A percentile compares a stretch with the other conserved stretches of the same genome.
Evolutionary conservation across 2,329 filamentous ascomycete genomes (phyloP).

Genomic region (Tolypocladium tropicale): DNA sequence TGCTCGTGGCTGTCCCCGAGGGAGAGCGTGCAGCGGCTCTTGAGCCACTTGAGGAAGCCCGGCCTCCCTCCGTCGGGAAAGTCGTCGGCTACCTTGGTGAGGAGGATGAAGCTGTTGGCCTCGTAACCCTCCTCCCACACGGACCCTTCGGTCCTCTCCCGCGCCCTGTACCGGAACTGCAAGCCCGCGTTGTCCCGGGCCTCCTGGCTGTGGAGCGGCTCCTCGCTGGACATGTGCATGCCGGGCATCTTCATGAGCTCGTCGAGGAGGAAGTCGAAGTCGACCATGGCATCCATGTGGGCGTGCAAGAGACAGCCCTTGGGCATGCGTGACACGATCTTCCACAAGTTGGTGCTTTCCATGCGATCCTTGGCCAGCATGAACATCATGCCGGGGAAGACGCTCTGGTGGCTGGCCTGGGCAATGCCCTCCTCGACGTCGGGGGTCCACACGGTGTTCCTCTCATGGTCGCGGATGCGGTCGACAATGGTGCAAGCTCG

Average conservation of each 20-base stretch:
- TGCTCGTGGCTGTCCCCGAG: constrained; percentile 65
- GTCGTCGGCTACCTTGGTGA: constrained; percentile 53
- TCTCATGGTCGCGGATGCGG: constrained; percentile 69
- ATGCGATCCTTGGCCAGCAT: constrained; percentile 74
- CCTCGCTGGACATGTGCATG: constrained; percentile 58
- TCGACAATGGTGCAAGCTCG: constrained; percentile 73
- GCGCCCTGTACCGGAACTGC: constrained; percentile 50
- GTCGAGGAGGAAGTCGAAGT: constrained; percentile 70
- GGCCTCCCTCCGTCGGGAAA: constrained; percentile 63
- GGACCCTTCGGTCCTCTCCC: constrained; percentile 31
- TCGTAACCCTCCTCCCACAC: constrained; percentile 61
- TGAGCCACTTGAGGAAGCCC: constrained; percentile 72
- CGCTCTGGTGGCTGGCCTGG: constrained; percentile 46
- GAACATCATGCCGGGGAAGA: constrained; percentile 93
- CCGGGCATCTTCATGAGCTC: constrained; percentile 61
- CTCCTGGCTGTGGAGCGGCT: constrained; percentile 41
- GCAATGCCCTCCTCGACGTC: constrained; percentile 61
- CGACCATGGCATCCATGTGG: constrained; percentile 85
- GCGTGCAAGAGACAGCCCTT: constrained; percentile 82
- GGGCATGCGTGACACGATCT: constrained; percentile 75
- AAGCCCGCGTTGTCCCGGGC: constrained; percentile 46
- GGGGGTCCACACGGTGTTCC: constrained; percentile 64
- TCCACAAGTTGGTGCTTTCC: constrained; percentile 76
- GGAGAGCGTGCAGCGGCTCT: constrained; percentile 60
- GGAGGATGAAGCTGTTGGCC: constrained; percentile 45